These are phyloP conservation scores for Auriscalpium orientale DNA, from an alignment of 768 basidiomycete species.

Conservation along the genomic window DNA sequence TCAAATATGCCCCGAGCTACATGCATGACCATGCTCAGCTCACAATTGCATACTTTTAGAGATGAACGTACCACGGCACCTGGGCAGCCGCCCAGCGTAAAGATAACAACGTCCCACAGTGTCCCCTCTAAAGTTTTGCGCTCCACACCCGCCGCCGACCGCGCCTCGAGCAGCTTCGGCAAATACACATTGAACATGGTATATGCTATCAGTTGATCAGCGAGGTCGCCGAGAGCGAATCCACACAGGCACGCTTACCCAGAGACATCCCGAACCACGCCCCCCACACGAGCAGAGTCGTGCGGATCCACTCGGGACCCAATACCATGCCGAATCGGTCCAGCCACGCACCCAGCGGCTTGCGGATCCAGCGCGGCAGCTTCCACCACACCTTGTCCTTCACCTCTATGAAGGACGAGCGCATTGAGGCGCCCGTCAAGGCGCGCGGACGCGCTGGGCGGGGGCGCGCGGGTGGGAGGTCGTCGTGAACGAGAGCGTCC, in stretches of 20 bases:
- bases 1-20: conserved; percentile 80
- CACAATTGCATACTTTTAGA: background rate
- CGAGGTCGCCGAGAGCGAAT: background rate
- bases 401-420: conserved; percentile 37
- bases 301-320: conserved; percentile 65
- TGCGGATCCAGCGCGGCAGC: conserved; percentile 48
- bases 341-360: conserved; percentile 61
- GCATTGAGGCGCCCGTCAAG: conserved; percentile 12
- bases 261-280: conserved; percentile 72
- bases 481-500: background rate
- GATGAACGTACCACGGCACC: conserved; percentile 61
- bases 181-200: conserved; percentile 94
- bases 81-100: conserved; percentile 78
- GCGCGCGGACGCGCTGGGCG: background rate
- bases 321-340: conserved; percentile 65
- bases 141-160: conserved; percentile 19
- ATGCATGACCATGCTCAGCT: background rate
- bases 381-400: conserved; percentile 34
- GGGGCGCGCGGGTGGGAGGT: conserved; percentile 4
- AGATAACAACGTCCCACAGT: conserved; percentile 82
- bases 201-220: conserved; percentile 40
- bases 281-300: conserved; percentile 73
- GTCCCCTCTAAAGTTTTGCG: conserved; percentile 50
- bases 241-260: conserved; percentile 38
- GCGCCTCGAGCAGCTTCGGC: conserved; percentile 75